Base-by-base conservation (phyloP, 441 rosid genomes). In the Pelargonium australe region DNA sequence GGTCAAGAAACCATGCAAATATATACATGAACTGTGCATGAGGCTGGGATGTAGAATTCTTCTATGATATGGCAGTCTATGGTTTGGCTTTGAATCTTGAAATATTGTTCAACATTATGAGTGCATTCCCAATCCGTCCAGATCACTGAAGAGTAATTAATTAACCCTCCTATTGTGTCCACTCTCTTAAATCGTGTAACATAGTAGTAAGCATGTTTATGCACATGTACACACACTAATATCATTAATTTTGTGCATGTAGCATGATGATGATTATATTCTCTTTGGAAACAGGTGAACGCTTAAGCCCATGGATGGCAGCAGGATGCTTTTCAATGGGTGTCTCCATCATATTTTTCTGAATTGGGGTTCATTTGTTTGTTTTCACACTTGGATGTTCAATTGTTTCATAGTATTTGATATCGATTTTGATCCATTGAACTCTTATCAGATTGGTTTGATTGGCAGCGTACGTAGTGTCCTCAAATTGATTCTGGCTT, bases 311-410 rank as follows among this genome's bases (percentile, higher is more conserved):
- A 11, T 57, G 63, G 63, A 28, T 57, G 1, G 63, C 28, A 0
- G 63, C 63, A 17, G 63, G 63, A 57, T 57, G 63, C 19, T 57
- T 57, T 57, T 6, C 63, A 0, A 57, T 57, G 63, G 63, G 63
- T 7, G 63, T 57, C 28, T 57, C 63, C 0, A 57, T 57, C 63
- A 19, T 57, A 57, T 57, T 57, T 25, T 57, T 57, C 63, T 57
- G 28, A 57, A 57, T 7, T 9, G 25, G 63, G 12, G 0, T 44
- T 44, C 49, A 0, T 44, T 9, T 44, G 2, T 44, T 9, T 9
- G 2, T 44, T 44, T 44, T 9, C 8, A 44, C 49, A 9, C 49
- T 44, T 44, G 49, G 0, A 9, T 2, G 43, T 40, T 2, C 43
- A 7, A 1, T 40, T 40, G 43, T 40, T 40, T 40, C 43, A 0